phyloP scores from a whole-genome alignment of 768 basidiomycete genomes.

The Boletales sp. region DNA sequence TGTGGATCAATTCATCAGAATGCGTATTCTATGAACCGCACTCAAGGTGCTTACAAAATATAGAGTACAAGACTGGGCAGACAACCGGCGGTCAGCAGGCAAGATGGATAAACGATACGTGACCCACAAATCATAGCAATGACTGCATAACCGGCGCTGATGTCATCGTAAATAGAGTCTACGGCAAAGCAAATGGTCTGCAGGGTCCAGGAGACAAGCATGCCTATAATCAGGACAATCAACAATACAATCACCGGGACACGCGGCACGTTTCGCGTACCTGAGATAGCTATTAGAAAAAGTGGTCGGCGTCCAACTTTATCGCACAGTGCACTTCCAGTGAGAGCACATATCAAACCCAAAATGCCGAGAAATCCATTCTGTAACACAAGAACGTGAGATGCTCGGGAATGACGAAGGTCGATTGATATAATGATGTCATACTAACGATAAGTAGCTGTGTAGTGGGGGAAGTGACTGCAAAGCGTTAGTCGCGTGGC shows the following conservation, averaged over 20 bases:
- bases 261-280: constrained; percentile 22
- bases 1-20: neutral
- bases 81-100: neutral
- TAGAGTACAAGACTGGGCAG: constrained; percentile 34
- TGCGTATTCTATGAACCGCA: neutral
- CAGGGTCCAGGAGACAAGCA: constrained; percentile 36
- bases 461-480: constrained; percentile 12
- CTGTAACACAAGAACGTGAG: constrained; percentile 18
- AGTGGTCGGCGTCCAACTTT: constrained; percentile 46
- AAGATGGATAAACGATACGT: neutral
- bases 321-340: constrained; percentile 46
- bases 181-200: constrained; percentile 32
- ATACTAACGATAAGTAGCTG: constrained; percentile 38
- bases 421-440: neutral
- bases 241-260: constrained; percentile 27
- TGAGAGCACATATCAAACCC: constrained; percentile 49
- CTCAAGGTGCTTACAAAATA: constrained; percentile 26
- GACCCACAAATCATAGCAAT: constrained; percentile 41
- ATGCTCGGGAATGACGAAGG: neutral
- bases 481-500: too few species aligned
- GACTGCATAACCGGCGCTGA: constrained; percentile 36
- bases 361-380: constrained; percentile 53
- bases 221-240: constrained; percentile 35
- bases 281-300: constrained; percentile 45
- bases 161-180: constrained; percentile 24